phyloP scores from a whole-genome alignment of 331 rosid genomes.

The Prunus yedoensis region DNA sequence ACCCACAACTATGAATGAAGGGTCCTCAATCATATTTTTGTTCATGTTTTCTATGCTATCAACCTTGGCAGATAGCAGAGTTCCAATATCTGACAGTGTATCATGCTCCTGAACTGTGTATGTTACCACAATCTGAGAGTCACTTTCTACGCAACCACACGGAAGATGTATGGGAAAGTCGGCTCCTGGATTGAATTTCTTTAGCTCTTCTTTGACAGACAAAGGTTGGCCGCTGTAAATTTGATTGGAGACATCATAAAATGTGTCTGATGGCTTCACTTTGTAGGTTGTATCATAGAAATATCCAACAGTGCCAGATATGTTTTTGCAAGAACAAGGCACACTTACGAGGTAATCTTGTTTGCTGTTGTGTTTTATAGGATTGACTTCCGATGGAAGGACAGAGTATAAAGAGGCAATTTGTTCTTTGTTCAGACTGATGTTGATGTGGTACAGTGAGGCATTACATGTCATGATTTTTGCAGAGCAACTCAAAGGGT shows the following conservation, averaged over 20 bases:
- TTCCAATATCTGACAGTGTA: conserved; percentile 43
- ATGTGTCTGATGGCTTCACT: conserved; percentile 34
- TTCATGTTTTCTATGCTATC: conserved; percentile 42
- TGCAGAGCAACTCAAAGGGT: conserved; percentile 48
- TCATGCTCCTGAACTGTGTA: conserved; percentile 63
- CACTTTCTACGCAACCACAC: conserved; percentile 62
- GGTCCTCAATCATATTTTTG: conserved; percentile 28
- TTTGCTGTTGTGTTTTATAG: conserved; percentile 20
- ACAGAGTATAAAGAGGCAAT: conserved; percentile 50
- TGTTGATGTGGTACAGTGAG: conserved; percentile 48
- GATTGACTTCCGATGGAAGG: conserved; percentile 34
- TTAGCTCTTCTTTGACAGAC: neutral
- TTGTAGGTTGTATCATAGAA: conserved; percentile 52
- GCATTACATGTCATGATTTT: conserved; percentile 53
- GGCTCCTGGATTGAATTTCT: neutral
- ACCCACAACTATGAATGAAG: conserved; percentile 29
- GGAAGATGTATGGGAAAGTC: conserved; percentile 44
- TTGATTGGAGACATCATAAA: conserved; percentile 21
- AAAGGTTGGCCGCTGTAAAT: conserved; percentile 63
- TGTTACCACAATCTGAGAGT: conserved; percentile 61
- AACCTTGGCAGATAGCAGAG: conserved; percentile 36
- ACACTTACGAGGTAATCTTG: conserved; percentile 57
- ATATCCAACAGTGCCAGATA: conserved; percentile 37
- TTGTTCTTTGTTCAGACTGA: conserved; percentile 15
- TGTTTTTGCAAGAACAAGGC: conserved; percentile 62